These are phyloP conservation scores for Raffaelea arxii DNA, from an alignment of 2,329 filamentous ascomycete species.

Conservation along the genomic window DNA sequence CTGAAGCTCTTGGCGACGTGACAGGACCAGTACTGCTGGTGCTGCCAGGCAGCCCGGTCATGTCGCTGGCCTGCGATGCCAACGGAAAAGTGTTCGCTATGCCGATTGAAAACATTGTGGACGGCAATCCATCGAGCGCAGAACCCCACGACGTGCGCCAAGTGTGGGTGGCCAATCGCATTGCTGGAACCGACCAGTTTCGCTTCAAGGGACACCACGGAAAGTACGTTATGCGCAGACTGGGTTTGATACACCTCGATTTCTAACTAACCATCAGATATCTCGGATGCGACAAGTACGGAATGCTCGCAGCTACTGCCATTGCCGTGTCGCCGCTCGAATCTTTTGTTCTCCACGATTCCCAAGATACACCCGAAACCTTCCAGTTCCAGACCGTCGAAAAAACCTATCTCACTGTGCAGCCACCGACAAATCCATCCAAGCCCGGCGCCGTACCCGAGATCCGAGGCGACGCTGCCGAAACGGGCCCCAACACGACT, in stretches of 20 bases:
- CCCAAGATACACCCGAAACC: constrained; percentile 55
- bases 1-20: constrained; percentile 64
- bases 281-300: constrained; percentile 76
- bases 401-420: constrained; percentile 59
- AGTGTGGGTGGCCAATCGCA: constrained; percentile 83
- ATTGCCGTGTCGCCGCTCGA: constrained; percentile 80
- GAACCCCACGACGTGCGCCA: constrained; percentile 94
- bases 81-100: constrained; percentile 79
- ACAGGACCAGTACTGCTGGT: constrained; percentile 76
- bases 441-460: constrained; percentile 46
- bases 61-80: constrained; percentile 75
- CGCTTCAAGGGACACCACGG: constrained; percentile 89
- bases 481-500: constrained; percentile 58
- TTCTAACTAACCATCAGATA: constrained; percentile 44
- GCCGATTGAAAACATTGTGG: constrained; percentile 77
- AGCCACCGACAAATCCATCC: constrained; percentile 40
- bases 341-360: constrained; percentile 60
- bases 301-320: constrained; percentile 63
- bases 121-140: constrained; percentile 69
- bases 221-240: constrained; percentile 39
- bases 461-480: constrained; percentile 65
- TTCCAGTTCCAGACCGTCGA: constrained; percentile 67
- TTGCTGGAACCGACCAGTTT: constrained; percentile 71
- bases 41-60: constrained; percentile 62
- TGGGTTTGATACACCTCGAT: neutral